A percentile compares a stretch with the other conserved stretches of the same genome.
Conservation (phyloP, 331 rosid species). For the Pyracantha coccinea region DNA sequence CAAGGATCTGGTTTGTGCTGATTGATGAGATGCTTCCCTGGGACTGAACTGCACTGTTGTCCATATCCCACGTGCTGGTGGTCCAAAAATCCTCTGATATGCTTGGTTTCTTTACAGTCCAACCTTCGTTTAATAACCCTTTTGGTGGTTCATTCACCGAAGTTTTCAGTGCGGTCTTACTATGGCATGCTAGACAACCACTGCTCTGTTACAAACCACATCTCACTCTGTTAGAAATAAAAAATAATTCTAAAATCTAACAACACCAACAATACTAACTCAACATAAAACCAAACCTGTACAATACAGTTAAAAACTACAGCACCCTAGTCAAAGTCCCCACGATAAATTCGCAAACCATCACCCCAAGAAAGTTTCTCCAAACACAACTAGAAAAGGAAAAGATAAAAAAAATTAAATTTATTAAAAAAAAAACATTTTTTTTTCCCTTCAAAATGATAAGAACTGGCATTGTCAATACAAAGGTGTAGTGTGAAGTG, state of each 20-base stretch:
- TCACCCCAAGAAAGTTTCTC: neutral
- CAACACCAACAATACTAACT: neutral
- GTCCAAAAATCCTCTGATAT: constrained; percentile 88
- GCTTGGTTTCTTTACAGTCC: constrained; percentile 35
- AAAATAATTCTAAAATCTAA: constrained; percentile 12
- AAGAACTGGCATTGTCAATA: neutral
- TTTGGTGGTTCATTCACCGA: constrained; percentile 36
- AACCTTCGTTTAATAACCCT: constrained; percentile 19
- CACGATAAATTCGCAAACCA: neutral
- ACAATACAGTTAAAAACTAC: no score
- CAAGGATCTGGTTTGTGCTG: constrained; percentile 59
- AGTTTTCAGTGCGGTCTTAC: constrained; percentile 30
- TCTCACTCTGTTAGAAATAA: constrained; percentile 60
- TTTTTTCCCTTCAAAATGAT: neutral
- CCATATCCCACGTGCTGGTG: constrained; percentile 81
- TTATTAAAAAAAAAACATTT: no score
- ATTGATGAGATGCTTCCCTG: constrained; percentile 83
- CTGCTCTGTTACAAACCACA: constrained; percentile 96
- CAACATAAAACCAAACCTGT: neutral
- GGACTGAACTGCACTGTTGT: constrained; percentile 82
- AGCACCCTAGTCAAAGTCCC: no score
- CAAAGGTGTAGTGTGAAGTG: neutral
- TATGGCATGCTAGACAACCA: constrained; percentile 87
- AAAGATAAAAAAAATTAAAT: neutral
- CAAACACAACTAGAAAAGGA: neutral